Percentiles rank a stretch among this genome's conserved stretches.
These are phyloP conservation scores for Paraleonurus japonicus DNA, from an alignment of 257 asterid species.

Conservation along the genomic window DNA sequence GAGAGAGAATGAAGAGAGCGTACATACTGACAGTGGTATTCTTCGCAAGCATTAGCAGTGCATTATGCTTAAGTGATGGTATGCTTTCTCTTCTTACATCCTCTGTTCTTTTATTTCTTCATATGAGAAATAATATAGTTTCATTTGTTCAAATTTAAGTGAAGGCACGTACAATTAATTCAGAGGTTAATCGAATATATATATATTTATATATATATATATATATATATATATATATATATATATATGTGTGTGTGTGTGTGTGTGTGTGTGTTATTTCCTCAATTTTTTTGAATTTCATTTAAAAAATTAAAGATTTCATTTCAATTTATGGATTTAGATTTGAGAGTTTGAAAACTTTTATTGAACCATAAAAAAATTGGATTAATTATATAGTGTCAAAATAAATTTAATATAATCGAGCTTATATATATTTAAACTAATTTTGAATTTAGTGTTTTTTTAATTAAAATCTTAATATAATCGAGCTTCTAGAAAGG, in stretches of 20 bases:
- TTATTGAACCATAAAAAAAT: neutral
- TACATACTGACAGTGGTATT: constrained; percentile 23
- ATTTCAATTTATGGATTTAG: neutral
- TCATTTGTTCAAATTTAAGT: neutral
- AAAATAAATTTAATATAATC: no score
- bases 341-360: neutral
- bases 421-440: neutral
- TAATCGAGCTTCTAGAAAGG: no score
- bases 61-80: constrained; percentile 42
- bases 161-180: no score
- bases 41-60: constrained; percentile 26
- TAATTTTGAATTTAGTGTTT: neutral
- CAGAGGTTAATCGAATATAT: neutral
- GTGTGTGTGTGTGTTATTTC: neutral
- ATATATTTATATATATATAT: no score
- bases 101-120: neutral
- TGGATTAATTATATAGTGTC: neutral
- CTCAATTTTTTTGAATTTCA: no score
- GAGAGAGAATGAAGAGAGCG: constrained; percentile 34
- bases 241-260: neutral
- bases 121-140: neutral
- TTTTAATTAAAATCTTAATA: no score
- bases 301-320: no score
- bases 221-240: no score
- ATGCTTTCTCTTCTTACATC: constrained; percentile 2